phyloP scores from a whole-genome alignment of 2,329 filamentous ascomycete genomes.

The Monilinia polystroma region DNA sequence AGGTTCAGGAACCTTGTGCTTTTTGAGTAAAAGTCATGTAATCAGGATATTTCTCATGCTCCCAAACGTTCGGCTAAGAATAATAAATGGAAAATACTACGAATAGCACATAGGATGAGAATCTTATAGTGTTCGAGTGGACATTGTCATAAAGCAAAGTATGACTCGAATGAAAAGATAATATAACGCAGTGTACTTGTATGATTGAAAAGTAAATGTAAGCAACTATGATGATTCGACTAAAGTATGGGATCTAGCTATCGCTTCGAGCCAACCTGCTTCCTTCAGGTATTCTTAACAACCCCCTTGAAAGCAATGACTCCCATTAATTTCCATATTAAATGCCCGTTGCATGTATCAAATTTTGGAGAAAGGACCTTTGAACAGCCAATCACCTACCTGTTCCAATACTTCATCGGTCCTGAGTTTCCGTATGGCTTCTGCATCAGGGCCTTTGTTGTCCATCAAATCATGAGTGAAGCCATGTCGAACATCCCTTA shows the following conservation, averaged over 20 bases:
- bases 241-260: not conserved
- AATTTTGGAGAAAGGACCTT: slow-evolving; percentile 26
- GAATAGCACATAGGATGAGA: not conserved
- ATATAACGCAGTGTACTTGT: not conserved
- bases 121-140: not conserved
- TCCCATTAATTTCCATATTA: not conserved
- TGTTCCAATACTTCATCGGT: slow-evolving; percentile 25
- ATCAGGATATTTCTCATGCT: not conserved
- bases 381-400: slow-evolving; percentile 29
- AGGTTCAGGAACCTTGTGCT: not conserved
- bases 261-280: not conserved
- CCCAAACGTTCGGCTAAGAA: not conserved
- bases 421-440: slow-evolving; percentile 23
- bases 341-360: not conserved
- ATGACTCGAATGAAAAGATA: not conserved
- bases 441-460: slow-evolving; percentile 23
- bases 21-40: not conserved
- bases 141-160: not conserved
- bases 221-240: not conserved
- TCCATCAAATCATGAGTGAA: slow-evolving; percentile 31
- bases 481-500: slow-evolving; percentile 28
- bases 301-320: not conserved
- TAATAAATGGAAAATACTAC: not conserved
- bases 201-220: too few species aligned
- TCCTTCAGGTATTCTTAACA: not conserved